phyloP scores from a whole-genome alignment of 352 stramenopile genomes.

The Vaucheria bursata region DNA sequence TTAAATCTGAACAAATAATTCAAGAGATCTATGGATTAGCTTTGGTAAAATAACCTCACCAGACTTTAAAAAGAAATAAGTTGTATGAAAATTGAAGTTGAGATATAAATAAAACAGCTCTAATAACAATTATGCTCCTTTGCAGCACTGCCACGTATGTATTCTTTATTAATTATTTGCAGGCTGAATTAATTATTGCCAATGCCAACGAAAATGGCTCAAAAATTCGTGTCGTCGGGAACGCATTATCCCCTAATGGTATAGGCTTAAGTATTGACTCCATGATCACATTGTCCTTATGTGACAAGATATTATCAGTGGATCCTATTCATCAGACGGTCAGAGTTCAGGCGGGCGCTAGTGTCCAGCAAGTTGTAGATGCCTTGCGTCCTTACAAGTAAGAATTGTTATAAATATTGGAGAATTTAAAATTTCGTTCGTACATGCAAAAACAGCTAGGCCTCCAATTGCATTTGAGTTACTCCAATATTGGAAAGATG shows the following conservation, averaged over 20 bases:
- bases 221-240: conserved; percentile 75
- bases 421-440: no score
- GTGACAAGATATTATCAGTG: conserved; percentile 80
- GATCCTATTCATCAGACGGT: conserved; percentile 77
- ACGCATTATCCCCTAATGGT: conserved; percentile 90
- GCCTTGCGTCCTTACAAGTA: conserved; percentile 50
- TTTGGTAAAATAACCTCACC: not conserved
- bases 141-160: not conserved
- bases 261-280: conserved; percentile 70
- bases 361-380: conserved; percentile 62
- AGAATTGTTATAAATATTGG: no score
- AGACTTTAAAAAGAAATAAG: not conserved
- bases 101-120: no score
- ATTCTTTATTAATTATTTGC: not conserved
- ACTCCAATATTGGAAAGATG: no score
- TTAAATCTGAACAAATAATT: no score
- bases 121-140: no score
- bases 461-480: no score
- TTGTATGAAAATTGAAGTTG: not conserved
- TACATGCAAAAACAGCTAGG: no score
- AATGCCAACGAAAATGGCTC: conserved; percentile 32
- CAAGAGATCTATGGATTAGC: no score
- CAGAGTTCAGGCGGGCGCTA: conserved; percentile 64
- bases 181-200: conserved; percentile 42
- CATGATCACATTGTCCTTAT: conserved; percentile 79